Evolutionary conservation across 2,329 filamentous ascomycete genomes (phyloP), one percentile per base, ranked within the genome.

Genomic region (Aspergillus proliferans): DNA sequence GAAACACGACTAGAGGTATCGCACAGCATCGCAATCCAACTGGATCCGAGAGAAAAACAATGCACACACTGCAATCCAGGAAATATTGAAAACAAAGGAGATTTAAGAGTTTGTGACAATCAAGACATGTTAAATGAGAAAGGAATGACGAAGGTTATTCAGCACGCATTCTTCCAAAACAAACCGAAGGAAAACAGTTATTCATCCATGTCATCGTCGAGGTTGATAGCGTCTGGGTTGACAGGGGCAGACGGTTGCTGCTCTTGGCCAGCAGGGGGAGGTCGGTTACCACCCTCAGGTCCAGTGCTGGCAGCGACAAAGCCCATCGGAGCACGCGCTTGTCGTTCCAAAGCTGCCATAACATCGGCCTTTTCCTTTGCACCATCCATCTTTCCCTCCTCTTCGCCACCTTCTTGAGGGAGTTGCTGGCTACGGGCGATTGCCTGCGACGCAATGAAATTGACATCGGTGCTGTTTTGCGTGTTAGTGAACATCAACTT

Each of bases 401-500:
- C 71, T 38, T 66, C 71, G 28, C 54, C 52, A 28, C 52, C 58
- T 43, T 66, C 58, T 47, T 73, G 71, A 33, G 71, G 73, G 48
- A 72, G 72, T 58, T 79, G 78, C 66, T 94, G 87, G 54, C 83
- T 84, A 54, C 90, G 83, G 19, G 90, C 90, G 57, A 98, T 78
- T 22, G 93, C 93, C 69, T 98, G 93, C 4, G 89, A 94, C 8
- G 93, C 93, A 69, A 98, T 96, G 65, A 96, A 98, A 68, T 91
- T 95, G 76, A 98, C 92, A 64, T 98, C 93, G 41, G 94, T 98
- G 65, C 79, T 83, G 57, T 47, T 45, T 24, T 26, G 26, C 14
- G 26, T 8, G 43, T 76, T 66, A 76, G 72, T 55, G 55, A 51
- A 42, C 43, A 26, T 18, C 40, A 6, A 28, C 18, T 45, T 6